These are phyloP conservation scores for Lasiodiplodia sp. DNA, from an alignment of 2,329 filamentous ascomycete genomes.

Conservation along the genomic window DNA sequence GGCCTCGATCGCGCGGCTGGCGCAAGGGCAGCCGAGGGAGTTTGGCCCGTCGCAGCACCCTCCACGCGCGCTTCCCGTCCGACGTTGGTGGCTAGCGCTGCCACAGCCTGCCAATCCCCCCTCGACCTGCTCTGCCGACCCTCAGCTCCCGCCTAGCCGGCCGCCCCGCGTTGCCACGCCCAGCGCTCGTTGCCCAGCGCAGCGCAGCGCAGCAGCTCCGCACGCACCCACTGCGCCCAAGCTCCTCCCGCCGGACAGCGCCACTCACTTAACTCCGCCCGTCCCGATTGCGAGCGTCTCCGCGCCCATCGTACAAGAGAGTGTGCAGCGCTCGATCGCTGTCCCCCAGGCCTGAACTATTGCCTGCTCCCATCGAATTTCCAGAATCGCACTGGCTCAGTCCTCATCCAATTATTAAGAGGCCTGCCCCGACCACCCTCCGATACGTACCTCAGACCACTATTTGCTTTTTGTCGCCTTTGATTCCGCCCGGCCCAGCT, in stretches of 20 bases:
- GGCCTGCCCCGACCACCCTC: neutral
- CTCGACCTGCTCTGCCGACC: neutral
- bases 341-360: conserved; percentile 11
- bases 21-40: conserved; percentile 3
- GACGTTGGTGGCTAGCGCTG: conserved; percentile 7
- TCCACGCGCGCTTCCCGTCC: conserved; percentile 9
- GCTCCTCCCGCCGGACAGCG: conserved; percentile 16
- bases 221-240: conserved; percentile 1
- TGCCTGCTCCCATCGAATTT: conserved; percentile 22
- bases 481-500: conserved; percentile 22
- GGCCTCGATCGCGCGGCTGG: conserved; percentile 17
- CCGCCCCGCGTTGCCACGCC: neutral
- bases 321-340: conserved; percentile 26
- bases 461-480: conserved; percentile 27
- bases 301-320: conserved; percentile 24
- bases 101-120: neutral
- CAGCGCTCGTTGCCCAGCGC: conserved; percentile 9
- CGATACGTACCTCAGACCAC: conserved; percentile 1
- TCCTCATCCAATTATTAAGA: conserved; percentile 8
- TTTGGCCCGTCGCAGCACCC: neutral
- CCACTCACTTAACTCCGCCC: conserved; percentile 28
- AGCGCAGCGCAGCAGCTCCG: neutral
- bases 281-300: conserved; percentile 21
- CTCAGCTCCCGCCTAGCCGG: neutral
- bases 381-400: conserved; percentile 10